Evolutionary conservation across 768 basidiomycete species (phyloP).

Genomic region (Boletus fagicola): DNA sequence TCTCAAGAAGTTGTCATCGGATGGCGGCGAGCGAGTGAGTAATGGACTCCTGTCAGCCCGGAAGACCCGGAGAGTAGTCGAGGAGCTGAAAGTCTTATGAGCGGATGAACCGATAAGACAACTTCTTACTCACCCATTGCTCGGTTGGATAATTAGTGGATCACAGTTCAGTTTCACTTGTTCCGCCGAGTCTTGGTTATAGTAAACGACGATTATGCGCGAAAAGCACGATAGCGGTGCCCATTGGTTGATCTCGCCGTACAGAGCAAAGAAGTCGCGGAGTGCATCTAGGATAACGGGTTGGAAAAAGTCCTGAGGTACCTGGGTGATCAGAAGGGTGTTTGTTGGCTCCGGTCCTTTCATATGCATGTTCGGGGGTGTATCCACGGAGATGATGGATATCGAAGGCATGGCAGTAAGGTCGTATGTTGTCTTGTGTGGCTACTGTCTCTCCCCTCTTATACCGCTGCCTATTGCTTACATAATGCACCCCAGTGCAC

Average conservation of each 20-base stretch:
- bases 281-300: conserved; percentile 65
- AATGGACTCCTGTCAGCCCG: conserved; percentile 72
- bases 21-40: conserved; percentile 35
- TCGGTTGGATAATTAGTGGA: conserved; percentile 56
- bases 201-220: conserved; percentile 80
- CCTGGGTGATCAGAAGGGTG: conserved; percentile 75
- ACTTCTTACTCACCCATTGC: conserved; percentile 45
- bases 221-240: conserved; percentile 80
- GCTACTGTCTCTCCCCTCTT: conserved; percentile 6
- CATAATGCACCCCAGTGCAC: conserved; percentile 15
- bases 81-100: conserved; percentile 37
- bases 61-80: conserved; percentile 62
- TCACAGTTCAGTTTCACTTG: conserved; percentile 65
- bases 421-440: conserved; percentile 1
- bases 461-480: conserved; percentile 15
- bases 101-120: neutral
- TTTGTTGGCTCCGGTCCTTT: conserved; percentile 53
- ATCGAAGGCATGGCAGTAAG: conserved; percentile 26
- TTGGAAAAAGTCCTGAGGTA: conserved; percentile 79
- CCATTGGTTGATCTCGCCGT: conserved; percentile 88
- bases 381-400: conserved; percentile 25
- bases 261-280: conserved; percentile 66
- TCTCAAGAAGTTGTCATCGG: conserved; percentile 42
- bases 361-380: neutral
- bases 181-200: conserved; percentile 60